A percentile compares a stretch with the other conserved stretches of the same genome.
phyloP scores from a whole-genome alignment of 495 filamentous ascomycete genomes.

The Aspergillus indologenus region DNA sequence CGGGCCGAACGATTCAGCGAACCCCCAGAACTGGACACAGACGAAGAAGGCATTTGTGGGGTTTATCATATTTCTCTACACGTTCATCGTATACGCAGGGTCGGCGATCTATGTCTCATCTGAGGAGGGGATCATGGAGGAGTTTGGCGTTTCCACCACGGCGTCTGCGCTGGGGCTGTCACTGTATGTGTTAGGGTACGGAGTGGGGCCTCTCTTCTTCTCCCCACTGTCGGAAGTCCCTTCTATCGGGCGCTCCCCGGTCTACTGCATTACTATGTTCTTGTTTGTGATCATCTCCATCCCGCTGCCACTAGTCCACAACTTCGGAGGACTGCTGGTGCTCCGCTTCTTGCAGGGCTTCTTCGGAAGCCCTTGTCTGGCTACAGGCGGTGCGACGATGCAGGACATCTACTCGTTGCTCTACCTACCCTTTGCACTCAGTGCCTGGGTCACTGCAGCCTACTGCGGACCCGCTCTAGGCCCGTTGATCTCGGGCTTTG shows the following conservation, averaged over 20 bases:
- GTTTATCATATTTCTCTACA: constrained; percentile 33
- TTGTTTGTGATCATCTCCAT: constrained; percentile 43
- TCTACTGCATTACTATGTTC: constrained; percentile 42
- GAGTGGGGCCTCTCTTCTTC: constrained; percentile 39
- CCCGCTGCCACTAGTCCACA: constrained; percentile 25
- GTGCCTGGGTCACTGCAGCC: constrained; percentile 31
- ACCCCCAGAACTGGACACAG: constrained; percentile 55
- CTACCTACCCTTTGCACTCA: constrained; percentile 31
- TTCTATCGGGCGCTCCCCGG: constrained; percentile 41
- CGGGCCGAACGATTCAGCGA: constrained; percentile 48
- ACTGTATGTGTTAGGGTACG: constrained; percentile 54
- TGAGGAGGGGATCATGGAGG: constrained; percentile 30
- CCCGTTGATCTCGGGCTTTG: constrained; percentile 28
- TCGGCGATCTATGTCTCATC: constrained; percentile 33
- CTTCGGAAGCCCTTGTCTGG: constrained; percentile 46
- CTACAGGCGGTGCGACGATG: constrained; percentile 54
- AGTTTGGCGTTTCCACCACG: constrained; percentile 39
- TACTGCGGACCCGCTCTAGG: constrained; percentile 42
- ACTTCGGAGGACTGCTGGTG: constrained; percentile 39
- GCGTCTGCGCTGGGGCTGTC: constrained; percentile 47
- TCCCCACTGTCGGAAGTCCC: constrained; percentile 47
- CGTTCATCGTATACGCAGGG: constrained; percentile 36
- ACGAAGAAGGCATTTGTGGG: constrained; percentile 22
- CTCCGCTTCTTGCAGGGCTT: constrained; percentile 50
- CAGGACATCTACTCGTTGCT: constrained; percentile 40